A percentile compares a stretch with the other conserved stretches of the same genome.
Conservation (phyloP, 192 early-diverging fungal genomes). For the Coemansia aciculifera region DNA sequence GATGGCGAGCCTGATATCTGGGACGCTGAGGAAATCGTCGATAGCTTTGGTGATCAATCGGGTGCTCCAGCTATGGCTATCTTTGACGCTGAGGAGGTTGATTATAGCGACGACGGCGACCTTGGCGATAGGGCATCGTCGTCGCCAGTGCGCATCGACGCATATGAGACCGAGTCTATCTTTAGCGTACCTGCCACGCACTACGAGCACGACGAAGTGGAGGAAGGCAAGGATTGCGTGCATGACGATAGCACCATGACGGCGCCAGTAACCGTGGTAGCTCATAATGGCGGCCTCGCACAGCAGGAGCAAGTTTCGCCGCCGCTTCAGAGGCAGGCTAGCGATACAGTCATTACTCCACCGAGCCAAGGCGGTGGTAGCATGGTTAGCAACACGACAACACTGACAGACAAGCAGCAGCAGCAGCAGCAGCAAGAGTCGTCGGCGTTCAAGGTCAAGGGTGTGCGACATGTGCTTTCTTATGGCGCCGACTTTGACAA, state of each 20-base stretch:
- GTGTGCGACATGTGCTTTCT: constrained; percentile 49
- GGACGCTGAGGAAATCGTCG: constrained; percentile 33
- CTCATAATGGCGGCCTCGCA: background rate
- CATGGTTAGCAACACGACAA: background rate
- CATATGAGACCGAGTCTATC: constrained; percentile 38
- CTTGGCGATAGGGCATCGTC: background rate
- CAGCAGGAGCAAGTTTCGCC: background rate
- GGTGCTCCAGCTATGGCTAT: background rate
- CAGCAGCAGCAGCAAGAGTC: constrained; percentile 16
- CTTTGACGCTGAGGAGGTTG: constrained; percentile 15
- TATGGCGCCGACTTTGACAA: constrained; percentile 50
- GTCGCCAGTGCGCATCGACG: constrained; percentile 33
- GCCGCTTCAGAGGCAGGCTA: background rate
- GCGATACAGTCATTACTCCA: background rate
- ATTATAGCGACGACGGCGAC: background rate
- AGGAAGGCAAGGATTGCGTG: background rate
- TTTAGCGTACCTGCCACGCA: constrained; percentile 3
- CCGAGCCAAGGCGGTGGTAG: background rate
- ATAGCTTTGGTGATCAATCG: background rate
- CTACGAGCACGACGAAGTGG: constrained; percentile 4
- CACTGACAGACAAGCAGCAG: constrained; percentile 9
- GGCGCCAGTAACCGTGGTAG: background rate
- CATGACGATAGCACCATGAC: background rate
- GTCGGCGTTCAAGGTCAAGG: constrained; percentile 46
- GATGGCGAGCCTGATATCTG: constrained; percentile 9